Base-by-base conservation (phyloP, 176 grass and related monocot genomes). In the Themeda triandra region DNA sequence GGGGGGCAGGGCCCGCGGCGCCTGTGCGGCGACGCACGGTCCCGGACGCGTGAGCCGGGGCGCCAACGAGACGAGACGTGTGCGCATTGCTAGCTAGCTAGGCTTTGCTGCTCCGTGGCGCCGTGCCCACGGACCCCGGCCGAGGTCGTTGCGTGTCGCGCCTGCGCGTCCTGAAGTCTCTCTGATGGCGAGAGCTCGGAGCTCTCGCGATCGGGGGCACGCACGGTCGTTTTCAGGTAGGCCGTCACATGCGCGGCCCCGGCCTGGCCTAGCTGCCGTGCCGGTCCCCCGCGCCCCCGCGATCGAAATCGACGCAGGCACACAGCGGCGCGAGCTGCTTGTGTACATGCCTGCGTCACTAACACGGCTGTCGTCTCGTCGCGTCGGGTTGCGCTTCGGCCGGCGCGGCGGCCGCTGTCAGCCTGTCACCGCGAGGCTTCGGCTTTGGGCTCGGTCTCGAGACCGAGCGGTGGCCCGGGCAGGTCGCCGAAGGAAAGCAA, bases 141-240 rank as follows among this genome's bases (percentile, higher is more conserved):
- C 42, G 27, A 51, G 70, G 76, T 60, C 40, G 82, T 70, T 69
- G 70, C 88, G 88, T 82, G 83, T 71, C 86, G 80, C 56, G 86
- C 65, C 23, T 19, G 77, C 45, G 30, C n/a, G 8, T 18, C 63
- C 36, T 25, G 8, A 24, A 19, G 54, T 59, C 54, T 56, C 53
- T 5, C 29, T 8, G 62, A 48, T n/a, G 6, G 41, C 60, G 46
- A 41, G 39, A 25, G 41, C 9, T 44, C 69, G 69, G 46, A 9
- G 46, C 48, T 17, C 39, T 51, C 78, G 21, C 63, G 27, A 49
- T 33, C 78, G 63, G 9, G 8, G 36, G 14, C 2, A 23, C 8
- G 76, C 63, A 69, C 83, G 19, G 88, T 89, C 88, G 45, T 59
- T 88, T 73, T 84, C 87, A 54, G 81, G 87, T 73, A 25, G 54